These are phyloP conservation scores for Kandelia obovata DNA, from an alignment of 345 rosid species.

Conservation along the genomic window DNA sequence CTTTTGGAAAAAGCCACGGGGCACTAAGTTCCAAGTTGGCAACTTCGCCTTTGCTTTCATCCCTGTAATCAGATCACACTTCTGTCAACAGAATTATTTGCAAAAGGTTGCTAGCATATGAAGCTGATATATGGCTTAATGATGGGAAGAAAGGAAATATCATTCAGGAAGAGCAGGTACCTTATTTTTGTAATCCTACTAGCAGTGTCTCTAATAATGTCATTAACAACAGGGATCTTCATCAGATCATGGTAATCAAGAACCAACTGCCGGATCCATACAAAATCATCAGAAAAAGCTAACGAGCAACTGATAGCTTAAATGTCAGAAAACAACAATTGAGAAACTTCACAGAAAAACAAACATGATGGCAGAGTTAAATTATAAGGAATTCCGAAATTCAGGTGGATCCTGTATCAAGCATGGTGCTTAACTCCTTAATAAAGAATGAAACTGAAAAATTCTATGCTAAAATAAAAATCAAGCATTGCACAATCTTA, in stretches of 20 bases:
- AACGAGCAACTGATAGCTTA: neutral
- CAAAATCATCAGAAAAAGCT: neutral
- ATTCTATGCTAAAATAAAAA: neutral
- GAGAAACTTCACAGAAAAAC: neutral
- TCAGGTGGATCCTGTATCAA: too few relatives aligned
- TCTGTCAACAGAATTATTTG: neutral
- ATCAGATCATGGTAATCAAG: slow-evolving; percentile 33
- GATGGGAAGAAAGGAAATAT: neutral
- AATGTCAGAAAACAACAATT: too few relatives aligned
- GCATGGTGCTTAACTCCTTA: too few relatives aligned
- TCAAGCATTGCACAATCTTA: slow-evolving; percentile 6
- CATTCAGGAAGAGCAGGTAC: slow-evolving; percentile 10
- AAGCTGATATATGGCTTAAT: neutral
- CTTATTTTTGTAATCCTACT: slow-evolving; percentile 15
- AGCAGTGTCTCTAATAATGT: neutral
- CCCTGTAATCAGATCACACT: slow-evolving; percentile 11
- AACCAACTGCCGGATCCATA: slow-evolving; percentile 28
- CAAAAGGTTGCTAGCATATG: neutral
- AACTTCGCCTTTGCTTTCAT: slow-evolving; percentile 21
- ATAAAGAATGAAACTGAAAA: too few relatives aligned
- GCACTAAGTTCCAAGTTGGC: slow-evolving; percentile 16
- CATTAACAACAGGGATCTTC: slow-evolving; percentile 28
- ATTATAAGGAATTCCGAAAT: too few relatives aligned
- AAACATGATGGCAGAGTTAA: neutral
- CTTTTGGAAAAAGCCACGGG: slow-evolving; percentile 27